Evolutionary conservation across 441 rosid genomes (phyloP), one percentile per base, ranked within the genome.

Genomic region (Sinapis alba): DNA sequence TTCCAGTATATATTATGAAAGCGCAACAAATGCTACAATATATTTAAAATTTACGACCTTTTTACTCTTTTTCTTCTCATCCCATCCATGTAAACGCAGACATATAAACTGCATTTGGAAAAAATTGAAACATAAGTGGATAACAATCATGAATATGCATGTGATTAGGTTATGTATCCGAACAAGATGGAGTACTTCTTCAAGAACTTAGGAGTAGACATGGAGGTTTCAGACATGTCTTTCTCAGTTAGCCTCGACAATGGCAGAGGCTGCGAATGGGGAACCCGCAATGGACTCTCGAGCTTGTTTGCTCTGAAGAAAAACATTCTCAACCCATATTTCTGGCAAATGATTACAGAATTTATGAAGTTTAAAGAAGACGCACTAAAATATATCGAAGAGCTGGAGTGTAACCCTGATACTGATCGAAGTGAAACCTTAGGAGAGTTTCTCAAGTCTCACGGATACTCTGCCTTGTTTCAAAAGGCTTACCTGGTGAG

Each of bases 291-390:
- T 15, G 97, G 97, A 11, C 30, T 88, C 6, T 86, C 86, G 0
- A 66, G 94, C 73, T 80, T 93, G 61, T 91, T 93, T 83, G 85
- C 98, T 0, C 90, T 90, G 72, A 89, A 88, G 85, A 76, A 23
- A 32, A 93, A 93, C 65, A 3, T 76, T 0, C 7, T 90, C 3
- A 89, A 88, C 69, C 98, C 89, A 0, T 77, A 83, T 80, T 90
- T 93, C n/a, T 89, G 93, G 98, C 79, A 82, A 68, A 93, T 93
- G 95, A n/a, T 90, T 26, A 74, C 84, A 59, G 98, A 93, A 59
- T 74, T 86, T 1, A 0, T 75, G 68, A 90, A 82, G 84, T 90
- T 93, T 62, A 87, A 89, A 78, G 72, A 84, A 45, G 92, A 90
- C 71, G 93, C 73, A 38, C 65, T 71, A 65, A 90, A 91, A 67